Percentiles rank a stretch among this genome's conserved stretches.
phyloP scores from a whole-genome alignment of 768 basidiomycete genomes.

The Leccinum rimulosum region DNA sequence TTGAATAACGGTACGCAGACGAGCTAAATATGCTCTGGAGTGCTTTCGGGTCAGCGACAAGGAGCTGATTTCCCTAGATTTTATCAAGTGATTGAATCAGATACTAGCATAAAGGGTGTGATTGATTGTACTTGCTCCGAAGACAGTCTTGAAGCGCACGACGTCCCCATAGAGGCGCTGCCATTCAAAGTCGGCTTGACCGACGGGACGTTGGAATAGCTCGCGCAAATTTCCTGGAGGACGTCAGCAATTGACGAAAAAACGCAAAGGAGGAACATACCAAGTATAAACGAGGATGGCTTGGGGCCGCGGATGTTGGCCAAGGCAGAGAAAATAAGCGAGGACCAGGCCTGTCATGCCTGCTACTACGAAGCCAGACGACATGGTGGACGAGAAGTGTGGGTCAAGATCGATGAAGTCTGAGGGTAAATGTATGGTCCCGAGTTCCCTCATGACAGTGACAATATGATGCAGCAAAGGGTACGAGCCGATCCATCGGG shows the following conservation, averaged over 20 bases:
- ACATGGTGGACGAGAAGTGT: constrained; percentile 13
- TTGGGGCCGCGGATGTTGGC: constrained; percentile 21
- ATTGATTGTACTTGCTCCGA: constrained; percentile 22
- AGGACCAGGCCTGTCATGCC: constrained; percentile 9
- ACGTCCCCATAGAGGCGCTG: constrained; percentile 29
- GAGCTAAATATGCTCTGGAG: constrained; percentile 39
- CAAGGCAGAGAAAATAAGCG: constrained; percentile 12
- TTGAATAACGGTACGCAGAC: constrained; percentile 43
- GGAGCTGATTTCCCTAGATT: constrained; percentile 42
- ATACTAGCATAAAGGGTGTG: neutral
- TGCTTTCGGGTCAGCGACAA: constrained; percentile 50
- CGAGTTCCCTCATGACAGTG: constrained; percentile 6
- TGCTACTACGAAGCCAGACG: neutral
- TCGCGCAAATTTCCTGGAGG: constrained; percentile 29
- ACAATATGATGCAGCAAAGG: neutral
- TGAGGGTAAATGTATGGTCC: constrained; percentile 4
- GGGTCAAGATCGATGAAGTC: neutral
- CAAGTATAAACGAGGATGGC: constrained; percentile 23
- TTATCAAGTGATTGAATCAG: constrained; percentile 8
- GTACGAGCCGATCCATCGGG: constrained; percentile 3
- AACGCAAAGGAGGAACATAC: neutral
- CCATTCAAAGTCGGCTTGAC: constrained; percentile 30
- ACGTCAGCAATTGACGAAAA: constrained; percentile 23
- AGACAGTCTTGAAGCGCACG: constrained; percentile 27
- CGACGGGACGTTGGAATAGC: constrained; percentile 28